Conservation (phyloP, 495 filamentous ascomycete species). For the Aspergillus carlsbadensis region DNA sequence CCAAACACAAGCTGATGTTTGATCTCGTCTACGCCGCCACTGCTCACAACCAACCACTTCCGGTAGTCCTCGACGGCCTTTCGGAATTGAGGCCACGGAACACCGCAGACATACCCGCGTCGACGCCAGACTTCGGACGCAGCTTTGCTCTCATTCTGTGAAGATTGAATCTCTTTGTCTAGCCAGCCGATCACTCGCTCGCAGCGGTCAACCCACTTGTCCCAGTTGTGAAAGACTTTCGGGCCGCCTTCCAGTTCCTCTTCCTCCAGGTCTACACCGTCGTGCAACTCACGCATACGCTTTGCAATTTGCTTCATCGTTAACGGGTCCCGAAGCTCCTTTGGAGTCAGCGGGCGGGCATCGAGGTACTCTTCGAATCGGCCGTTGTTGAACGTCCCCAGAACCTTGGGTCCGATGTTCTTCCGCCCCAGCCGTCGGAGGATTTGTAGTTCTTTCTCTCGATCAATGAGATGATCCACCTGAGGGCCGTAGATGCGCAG, state of each 20-base stretch:
- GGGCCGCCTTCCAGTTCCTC: conserved; percentile 77
- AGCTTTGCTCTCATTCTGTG: conserved; percentile 32
- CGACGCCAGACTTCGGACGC: conserved; percentile 58
- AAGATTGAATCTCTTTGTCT: conserved; percentile 63
- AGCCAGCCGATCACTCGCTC: conserved; percentile 75
- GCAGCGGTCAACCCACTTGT: conserved; percentile 84
- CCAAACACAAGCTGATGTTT: conserved; percentile 83
- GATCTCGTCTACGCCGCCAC: conserved; percentile 63
- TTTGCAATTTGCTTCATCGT: conserved; percentile 96
- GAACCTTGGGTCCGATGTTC: conserved; percentile 87
- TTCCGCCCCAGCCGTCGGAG: conserved; percentile 83
- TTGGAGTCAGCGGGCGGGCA: conserved; percentile 71
- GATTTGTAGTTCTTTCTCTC: conserved; percentile 85
- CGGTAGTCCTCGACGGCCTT: conserved; percentile 75
- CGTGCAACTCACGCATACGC: conserved; percentile 93
- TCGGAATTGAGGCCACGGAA: conserved; percentile 79
- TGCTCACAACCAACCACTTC: conserved; percentile 67
- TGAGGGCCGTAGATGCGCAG: conserved; percentile 94
- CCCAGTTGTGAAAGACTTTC: conserved; percentile 88
- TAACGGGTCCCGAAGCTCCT: conserved; percentile 75
- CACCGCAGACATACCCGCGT: conserved; percentile 77
- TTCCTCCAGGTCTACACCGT: conserved; percentile 81
- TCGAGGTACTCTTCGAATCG: conserved; percentile 93
- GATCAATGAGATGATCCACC: conserved; percentile 92
- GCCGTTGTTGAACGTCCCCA: conserved; percentile 94